Evolutionary conservation across 1,284 basidiomycete species (phyloP).

Genomic region (Entoloma clypeatum): DNA sequence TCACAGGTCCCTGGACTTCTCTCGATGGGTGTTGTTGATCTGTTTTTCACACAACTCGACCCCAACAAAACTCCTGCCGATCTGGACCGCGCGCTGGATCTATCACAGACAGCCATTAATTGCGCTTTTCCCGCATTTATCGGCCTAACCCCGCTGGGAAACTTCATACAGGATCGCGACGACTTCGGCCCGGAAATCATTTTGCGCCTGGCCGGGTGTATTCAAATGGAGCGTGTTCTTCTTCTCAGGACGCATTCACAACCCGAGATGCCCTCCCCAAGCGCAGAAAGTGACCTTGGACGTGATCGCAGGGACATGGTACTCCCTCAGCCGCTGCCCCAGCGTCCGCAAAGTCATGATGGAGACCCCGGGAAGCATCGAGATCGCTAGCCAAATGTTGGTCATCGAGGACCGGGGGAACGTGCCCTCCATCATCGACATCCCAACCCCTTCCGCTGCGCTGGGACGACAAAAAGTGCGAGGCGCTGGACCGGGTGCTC

Average conservation of each 20-base stretch:
- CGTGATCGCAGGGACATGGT: slow-evolving; percentile 28
- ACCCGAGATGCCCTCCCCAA: slow-evolving; percentile 10
- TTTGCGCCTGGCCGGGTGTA: slow-evolving; percentile 32
- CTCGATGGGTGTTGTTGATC: slow-evolving; percentile 21
- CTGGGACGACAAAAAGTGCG: slow-evolving; percentile 24
- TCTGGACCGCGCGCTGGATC: slow-evolving; percentile 11
- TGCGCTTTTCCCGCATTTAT: slow-evolving; percentile 31
- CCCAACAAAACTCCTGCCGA: slow-evolving; percentile 20
- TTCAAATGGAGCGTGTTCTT: slow-evolving; percentile 37
- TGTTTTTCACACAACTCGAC: slow-evolving; percentile 28
- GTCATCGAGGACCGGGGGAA: slow-evolving; percentile 28
- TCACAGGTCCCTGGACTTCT: slow-evolving; percentile 19
- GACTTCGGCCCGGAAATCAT: slow-evolving; percentile 21
- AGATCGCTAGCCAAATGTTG: slow-evolving; percentile 35
- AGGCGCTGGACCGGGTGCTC: slow-evolving; percentile 28
- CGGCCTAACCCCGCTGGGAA: slow-evolving; percentile 31
- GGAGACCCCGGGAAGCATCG: slow-evolving; percentile 28
- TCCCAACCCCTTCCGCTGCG: slow-evolving; percentile 28
- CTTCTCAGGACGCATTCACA: slow-evolving; percentile 26
- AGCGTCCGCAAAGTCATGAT: slow-evolving; percentile 27
- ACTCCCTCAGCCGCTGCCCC: slow-evolving; percentile 27
- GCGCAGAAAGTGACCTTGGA: slow-evolving; percentile 25
- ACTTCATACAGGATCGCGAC: slow-evolving; percentile 22
- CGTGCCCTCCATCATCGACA: slow-evolving; percentile 19
- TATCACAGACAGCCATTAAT: slow-evolving; percentile 19